Conservation (phyloP, 2,329 filamentous ascomycete genomes). For the Aureobasidium mangrovei region DNA sequence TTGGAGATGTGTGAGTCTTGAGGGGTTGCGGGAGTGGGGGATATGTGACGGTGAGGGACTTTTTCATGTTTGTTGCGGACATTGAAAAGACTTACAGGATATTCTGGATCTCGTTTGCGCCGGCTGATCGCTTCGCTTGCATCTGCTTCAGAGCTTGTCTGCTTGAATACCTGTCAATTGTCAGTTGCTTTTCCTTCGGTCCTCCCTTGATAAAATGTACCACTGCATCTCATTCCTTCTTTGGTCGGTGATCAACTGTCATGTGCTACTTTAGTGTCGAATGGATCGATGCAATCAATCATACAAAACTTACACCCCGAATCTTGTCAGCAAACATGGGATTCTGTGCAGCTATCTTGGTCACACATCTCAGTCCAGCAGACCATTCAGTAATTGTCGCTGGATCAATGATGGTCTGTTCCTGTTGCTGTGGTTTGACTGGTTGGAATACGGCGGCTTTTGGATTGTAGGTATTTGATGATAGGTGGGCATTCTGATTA, state of each 20-base stretch:
- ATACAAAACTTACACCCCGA: slow-evolving; percentile 28
- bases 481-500: neutral
- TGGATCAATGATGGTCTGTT: slow-evolving; percentile 31
- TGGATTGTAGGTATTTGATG: slow-evolving; percentile 2
- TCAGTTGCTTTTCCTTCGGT: neutral
- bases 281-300: neutral
- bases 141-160: slow-evolving; percentile 27
- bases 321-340: slow-evolving; percentile 32
- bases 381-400: slow-evolving; percentile 42
- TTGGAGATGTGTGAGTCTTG: neutral
- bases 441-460: slow-evolving; percentile 8
- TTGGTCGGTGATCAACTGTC: slow-evolving; percentile 53
- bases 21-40: neutral
- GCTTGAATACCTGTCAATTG: slow-evolving; percentile 20
- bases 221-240: slow-evolving; percentile 55
- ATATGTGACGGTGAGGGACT: too few species aligned
- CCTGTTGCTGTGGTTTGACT: neutral
- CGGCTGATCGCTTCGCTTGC: slow-evolving; percentile 22
- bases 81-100: slow-evolving; percentile 23
- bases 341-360: slow-evolving; percentile 38
- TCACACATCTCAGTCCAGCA: slow-evolving; percentile 38
- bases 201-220: slow-evolving; percentile 19
- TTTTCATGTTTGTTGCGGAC: too few species aligned
- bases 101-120: slow-evolving; percentile 23
- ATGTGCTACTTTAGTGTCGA: slow-evolving; percentile 1